Evolutionary conservation across 331 rosid genomes (phyloP), one percentile per base, ranked within the genome.

Genomic region (Arachis monticola): DNA sequence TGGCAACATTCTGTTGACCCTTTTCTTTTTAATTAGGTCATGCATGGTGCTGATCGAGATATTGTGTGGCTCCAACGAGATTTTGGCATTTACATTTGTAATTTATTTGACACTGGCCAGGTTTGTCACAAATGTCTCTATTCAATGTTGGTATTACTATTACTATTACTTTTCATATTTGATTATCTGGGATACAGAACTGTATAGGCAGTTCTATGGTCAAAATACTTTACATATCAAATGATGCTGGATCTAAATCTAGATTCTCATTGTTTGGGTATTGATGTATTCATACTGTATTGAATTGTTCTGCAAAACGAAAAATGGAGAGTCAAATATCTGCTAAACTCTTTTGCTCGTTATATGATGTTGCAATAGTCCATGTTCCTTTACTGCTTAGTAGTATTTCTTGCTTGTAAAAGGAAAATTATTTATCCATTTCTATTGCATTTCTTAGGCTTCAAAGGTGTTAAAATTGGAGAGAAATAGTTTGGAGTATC

Each of bases 21-120:
- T 79, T 30, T 60, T 69, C 73, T 60, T 64, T 67, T 81, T 81
- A 70, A 80, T 78, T 81, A 94, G 99, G 99, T 94, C 70, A 88
- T 94, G 99, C 99, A 94, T 82, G 99, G 99, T 83, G 97, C 99
- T 3, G 97, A 94, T 86, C 87, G 89, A 55, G 97, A 94, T 82
- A 77, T 94, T 65, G 52, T 87, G 63, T 94, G 99, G 99, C 97
- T 94, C 73, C 97, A 94, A 81, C 89, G 97, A 56, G 99, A 94
- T 80, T 94, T 92, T 77, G 97, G 97, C 84, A 94, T 94, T 76
- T 94, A 94, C 67, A 30, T 94, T 71, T 94, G 99, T 86, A 94
- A 94, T 87, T 69, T 94, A 79, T 94, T 94, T 72, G 99, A 94
- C 84, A 94, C 97, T 27, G 90, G 96, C 84, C 99, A 92, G 99